phyloP scores from a whole-genome alignment of 768 basidiomycete species.

The Leucosporidium creatinivorum region DNA sequence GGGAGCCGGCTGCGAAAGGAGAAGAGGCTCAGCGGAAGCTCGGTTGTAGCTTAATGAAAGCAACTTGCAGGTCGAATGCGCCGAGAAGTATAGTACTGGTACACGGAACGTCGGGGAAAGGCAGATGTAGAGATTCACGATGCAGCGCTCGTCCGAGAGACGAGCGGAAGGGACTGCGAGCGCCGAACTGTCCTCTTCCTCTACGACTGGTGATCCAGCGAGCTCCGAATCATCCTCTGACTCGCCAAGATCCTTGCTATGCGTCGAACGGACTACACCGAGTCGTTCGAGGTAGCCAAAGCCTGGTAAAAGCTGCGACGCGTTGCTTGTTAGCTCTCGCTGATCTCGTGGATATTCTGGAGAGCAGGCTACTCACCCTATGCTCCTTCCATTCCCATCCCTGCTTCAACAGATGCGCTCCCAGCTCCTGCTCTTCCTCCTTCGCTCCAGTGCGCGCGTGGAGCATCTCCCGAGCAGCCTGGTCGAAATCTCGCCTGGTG shows the following conservation, averaged over 20 bases:
- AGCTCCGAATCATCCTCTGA: not conserved
- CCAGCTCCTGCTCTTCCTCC: not conserved
- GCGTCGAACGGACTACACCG: not conserved
- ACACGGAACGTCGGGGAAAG: slow-evolving; percentile 73
- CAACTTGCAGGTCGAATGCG: slow-evolving; percentile 61
- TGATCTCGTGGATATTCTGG: too few relatives aligned
- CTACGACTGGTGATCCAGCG: not conserved
- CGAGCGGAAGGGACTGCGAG: too few relatives aligned
- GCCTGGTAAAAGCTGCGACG: not conserved
- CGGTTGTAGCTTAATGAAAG: not conserved
- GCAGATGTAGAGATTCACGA: slow-evolving; percentile 57
- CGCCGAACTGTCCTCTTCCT: slow-evolving; percentile 8
- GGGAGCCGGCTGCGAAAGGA: slow-evolving; percentile 10
- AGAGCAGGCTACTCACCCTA: not conserved
- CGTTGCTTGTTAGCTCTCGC: too few relatives aligned
- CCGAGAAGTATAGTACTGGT: slow-evolving; percentile 73
- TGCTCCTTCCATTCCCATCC: not conserved
- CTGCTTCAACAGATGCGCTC: not conserved
- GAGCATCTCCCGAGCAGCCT: too few relatives aligned
- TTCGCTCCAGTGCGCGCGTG: too few relatives aligned
- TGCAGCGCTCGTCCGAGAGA: too few relatives aligned
- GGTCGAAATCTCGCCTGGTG: too few relatives aligned
- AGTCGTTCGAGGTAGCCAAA: not conserved
- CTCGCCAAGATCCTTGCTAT: not conserved
- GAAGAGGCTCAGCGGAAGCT: too few relatives aligned